A percentile compares a stretch with the other conserved stretches of the same genome.
phyloP scores from a whole-genome alignment of 768 basidiomycete genomes.

The Leucogyrophana mollusca region DNA sequence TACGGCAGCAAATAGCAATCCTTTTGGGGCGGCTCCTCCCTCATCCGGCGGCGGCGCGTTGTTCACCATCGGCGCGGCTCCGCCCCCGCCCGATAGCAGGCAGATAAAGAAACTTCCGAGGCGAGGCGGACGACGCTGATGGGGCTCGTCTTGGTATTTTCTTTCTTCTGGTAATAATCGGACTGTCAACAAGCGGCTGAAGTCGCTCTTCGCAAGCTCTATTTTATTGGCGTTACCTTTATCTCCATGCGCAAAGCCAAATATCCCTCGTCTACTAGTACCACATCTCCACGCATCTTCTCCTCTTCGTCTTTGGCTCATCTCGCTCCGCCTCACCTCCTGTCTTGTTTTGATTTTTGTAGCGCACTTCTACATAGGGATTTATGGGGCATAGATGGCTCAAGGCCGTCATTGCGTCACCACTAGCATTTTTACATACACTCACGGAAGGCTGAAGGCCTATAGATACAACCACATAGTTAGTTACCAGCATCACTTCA shows the following conservation, averaged over 20 bases:
- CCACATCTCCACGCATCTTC: constrained; percentile 6
- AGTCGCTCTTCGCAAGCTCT: constrained; percentile 1
- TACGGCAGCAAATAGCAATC: constrained; percentile 39
- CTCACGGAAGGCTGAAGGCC: constrained; percentile 34
- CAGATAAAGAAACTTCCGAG: constrained; percentile 58
- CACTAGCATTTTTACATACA: constrained; percentile 18
- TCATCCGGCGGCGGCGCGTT: constrained; percentile 31
- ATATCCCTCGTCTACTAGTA: too few species aligned
- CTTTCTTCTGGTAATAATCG: constrained; percentile 5
- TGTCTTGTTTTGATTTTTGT: neutral
- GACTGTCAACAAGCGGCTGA: neutral
- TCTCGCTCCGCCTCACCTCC: neutral
- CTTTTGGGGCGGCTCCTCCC: constrained; percentile 43
- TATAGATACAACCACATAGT: constrained; percentile 24
- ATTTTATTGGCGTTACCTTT: constrained; percentile 19
- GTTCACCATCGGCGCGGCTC: constrained; percentile 63
- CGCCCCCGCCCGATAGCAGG: constrained; percentile 38
- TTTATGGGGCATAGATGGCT: constrained; percentile 21
- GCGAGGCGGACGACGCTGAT: constrained; percentile 29
- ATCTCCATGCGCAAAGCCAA: neutral
- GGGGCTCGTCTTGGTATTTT: constrained; percentile 2
- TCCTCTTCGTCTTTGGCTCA: neutral
- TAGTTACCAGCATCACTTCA: constrained; percentile 16
- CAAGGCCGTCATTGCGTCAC: constrained; percentile 21
- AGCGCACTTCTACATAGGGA: constrained; percentile 9